Conservation (phyloP, 148 eudicot species). For the Polygonum aviculare region DNA sequence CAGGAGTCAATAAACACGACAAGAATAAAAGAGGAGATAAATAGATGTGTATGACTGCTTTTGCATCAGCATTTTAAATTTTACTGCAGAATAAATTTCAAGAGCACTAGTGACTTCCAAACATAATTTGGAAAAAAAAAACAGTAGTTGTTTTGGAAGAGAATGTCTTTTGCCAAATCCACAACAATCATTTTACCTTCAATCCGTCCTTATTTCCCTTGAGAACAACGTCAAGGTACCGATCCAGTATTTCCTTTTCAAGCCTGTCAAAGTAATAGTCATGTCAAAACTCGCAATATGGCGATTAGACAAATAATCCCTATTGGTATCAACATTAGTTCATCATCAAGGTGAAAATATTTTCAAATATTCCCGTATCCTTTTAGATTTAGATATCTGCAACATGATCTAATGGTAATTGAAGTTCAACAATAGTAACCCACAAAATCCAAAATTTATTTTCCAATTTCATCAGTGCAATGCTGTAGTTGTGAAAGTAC, state of each 20-base stretch:
- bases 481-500: too few species aligned
- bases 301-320: neutral
- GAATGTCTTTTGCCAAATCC: too few species aligned
- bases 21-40: neutral
- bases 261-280: slow-evolving; percentile 37
- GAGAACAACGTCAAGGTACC: slow-evolving; percentile 86
- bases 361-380: neutral
- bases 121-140: neutral
- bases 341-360: neutral
- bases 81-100: neutral
- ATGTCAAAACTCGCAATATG: neutral
- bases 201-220: slow-evolving; percentile 97
- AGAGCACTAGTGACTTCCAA: neutral
- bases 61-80: neutral
- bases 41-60: neutral
- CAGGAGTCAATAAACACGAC: neutral
- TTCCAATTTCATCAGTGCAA: too few species aligned
- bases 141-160: too few species aligned
- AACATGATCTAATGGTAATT: too few species aligned
- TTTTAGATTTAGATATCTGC: neutral
- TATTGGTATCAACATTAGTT: neutral
- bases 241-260: slow-evolving; percentile 91
- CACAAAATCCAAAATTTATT: too few species aligned
- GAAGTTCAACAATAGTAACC: too few species aligned
- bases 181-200: slow-evolving; percentile 41